phyloP scores from a whole-genome alignment of 345 rosid genomes.

The Pugionium cornutum region DNA sequence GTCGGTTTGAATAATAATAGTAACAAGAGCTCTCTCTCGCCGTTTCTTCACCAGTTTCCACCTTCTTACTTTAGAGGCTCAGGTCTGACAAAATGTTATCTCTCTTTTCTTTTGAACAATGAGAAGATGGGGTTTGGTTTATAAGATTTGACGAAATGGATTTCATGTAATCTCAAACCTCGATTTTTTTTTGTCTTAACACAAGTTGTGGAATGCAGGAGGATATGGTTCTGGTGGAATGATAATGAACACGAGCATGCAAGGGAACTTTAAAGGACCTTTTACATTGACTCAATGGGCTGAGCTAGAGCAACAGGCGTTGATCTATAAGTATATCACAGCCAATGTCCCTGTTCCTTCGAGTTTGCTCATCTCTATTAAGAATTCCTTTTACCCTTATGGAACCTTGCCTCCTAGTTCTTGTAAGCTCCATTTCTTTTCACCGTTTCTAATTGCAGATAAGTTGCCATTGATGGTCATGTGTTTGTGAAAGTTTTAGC shows the following conservation, averaged over 20 bases:
- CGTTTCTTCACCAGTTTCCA: slow-evolving; percentile 38
- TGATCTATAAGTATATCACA: slow-evolving; percentile 68
- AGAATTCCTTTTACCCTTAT: slow-evolving; percentile 52
- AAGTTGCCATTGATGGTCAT: slow-evolving; percentile 11
- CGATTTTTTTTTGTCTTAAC: too few species aligned
- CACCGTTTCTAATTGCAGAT: background rate
- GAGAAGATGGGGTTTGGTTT: slow-evolving; percentile 12
- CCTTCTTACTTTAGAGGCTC: slow-evolving; percentile 43
- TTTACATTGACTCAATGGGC: slow-evolving; percentile 71
- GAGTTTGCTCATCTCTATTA: slow-evolving; percentile 57
- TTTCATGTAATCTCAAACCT: background rate
- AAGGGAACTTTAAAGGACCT: slow-evolving; percentile 56
- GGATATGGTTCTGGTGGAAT: slow-evolving; percentile 53
- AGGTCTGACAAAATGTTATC: slow-evolving; percentile 37
- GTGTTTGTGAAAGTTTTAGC: background rate
- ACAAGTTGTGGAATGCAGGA: background rate
- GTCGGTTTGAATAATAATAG: slow-evolving; percentile 33
- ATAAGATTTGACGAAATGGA: slow-evolving; percentile 19
- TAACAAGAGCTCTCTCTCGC: slow-evolving; percentile 21
- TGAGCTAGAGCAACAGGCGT: slow-evolving; percentile 72
- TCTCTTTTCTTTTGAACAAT: background rate
- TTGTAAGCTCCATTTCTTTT: slow-evolving; percentile 41
- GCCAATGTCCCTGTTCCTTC: slow-evolving; percentile 67
- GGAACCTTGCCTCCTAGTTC: slow-evolving; percentile 52
- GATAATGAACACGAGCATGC: slow-evolving; percentile 50